Percentiles rank a stretch among this genome's conserved stretches.
Evolutionary conservation across 805 yeast species (phyloP).

Genomic region (Grigorovia transvaalensis): DNA sequence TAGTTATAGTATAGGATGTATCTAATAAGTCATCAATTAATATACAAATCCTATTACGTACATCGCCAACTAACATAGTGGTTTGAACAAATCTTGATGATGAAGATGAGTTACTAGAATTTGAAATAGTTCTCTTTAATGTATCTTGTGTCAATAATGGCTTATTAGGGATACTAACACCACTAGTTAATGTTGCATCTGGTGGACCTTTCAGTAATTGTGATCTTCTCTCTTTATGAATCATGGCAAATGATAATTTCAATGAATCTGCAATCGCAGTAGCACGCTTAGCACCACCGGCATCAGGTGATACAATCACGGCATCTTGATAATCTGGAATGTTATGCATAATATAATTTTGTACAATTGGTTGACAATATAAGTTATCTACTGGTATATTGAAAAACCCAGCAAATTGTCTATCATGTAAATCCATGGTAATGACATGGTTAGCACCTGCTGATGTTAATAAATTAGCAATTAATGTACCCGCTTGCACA

Average conservation of each 20-base stretch:
- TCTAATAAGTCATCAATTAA: conserved; percentile 89
- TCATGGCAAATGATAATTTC: conserved; percentile 83
- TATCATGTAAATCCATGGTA: conserved; percentile 96
- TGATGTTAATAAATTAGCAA: conserved; percentile 76
- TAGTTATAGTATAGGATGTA: conserved; percentile 80
- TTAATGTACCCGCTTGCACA: conserved; percentile 86
- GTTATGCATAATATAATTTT: conserved; percentile 66
- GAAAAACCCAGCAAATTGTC: conserved; percentile 96
- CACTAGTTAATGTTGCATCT: conserved; percentile 23
- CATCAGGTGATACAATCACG: conserved; percentile 94
- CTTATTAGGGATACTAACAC: conserved; percentile 13
- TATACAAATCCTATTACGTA: conserved; percentile 75
- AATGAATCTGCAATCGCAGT: conserved; percentile 86
- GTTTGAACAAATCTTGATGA: conserved; percentile 45
- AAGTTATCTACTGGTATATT: conserved; percentile 93
- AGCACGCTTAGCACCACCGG: conserved; percentile 98
- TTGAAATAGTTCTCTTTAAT: not conserved
- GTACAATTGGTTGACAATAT: conserved; percentile 78
- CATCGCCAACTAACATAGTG: conserved; percentile 95
- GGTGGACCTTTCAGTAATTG: conserved; percentile 30
- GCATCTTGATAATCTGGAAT: conserved; percentile 76
- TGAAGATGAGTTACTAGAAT: conserved; percentile 2
- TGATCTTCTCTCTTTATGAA: conserved; percentile 82
- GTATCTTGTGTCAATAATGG: not conserved
- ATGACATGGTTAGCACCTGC: conserved; percentile 96